These are phyloP conservation scores for Aspergillus sclerotialis DNA, from an alignment of 2,329 filamentous ascomycete genomes.

Conservation along the genomic window DNA sequence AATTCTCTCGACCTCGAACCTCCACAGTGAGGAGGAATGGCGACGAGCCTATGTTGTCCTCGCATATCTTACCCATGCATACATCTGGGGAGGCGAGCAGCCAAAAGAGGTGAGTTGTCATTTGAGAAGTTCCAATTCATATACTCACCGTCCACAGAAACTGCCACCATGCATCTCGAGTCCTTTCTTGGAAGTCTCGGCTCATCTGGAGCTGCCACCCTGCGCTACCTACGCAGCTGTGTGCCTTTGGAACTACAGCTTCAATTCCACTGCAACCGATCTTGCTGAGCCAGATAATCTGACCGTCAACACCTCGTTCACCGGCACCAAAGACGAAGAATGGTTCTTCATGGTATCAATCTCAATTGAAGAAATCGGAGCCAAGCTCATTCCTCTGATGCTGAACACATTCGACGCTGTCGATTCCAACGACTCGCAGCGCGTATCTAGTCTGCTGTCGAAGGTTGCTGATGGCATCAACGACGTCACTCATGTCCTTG, in stretches of 20 bases:
- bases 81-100: constrained; percentile 73
- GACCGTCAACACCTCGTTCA: constrained; percentile 27
- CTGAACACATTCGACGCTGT: constrained; percentile 43
- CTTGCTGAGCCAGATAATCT: constrained; percentile 32
- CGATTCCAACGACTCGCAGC: constrained; percentile 26
- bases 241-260: constrained; percentile 34
- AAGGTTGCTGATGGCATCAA: constrained; percentile 36
- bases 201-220: constrained; percentile 31
- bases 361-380: constrained; percentile 28
- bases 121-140: background rate
- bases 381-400: constrained; percentile 38
- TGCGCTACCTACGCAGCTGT: constrained; percentile 39
- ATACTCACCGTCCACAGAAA: constrained; percentile 14
- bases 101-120: constrained; percentile 54
- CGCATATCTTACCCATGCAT: constrained; percentile 69
- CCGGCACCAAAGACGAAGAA: constrained; percentile 34
- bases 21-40: constrained; percentile 80
- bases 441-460: constrained; percentile 33
- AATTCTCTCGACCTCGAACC: constrained; percentile 66
- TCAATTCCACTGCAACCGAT: constrained; percentile 16
- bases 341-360: constrained; percentile 49
- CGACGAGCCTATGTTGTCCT: constrained; percentile 71
- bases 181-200: constrained; percentile 31
- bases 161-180: constrained; percentile 30
- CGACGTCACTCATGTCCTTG: constrained; percentile 36